Base-by-base conservation (phyloP, 495 filamentous ascomycete genomes). In the Hyaloscypha variabilis region DNA sequence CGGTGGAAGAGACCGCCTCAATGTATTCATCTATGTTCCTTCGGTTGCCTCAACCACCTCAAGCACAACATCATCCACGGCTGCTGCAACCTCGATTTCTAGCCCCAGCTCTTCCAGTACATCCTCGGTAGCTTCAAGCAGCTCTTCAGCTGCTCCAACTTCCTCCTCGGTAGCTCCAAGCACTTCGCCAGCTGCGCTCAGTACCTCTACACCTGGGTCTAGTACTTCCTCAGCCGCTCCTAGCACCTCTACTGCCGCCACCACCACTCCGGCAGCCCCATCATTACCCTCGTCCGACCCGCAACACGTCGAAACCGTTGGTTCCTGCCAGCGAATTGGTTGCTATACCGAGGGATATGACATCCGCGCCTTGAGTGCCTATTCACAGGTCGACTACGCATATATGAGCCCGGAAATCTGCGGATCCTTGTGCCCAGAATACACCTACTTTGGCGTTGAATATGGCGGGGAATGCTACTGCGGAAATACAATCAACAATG, bases 51-150 rank as follows among this genome's bases (percentile, higher is more conserved):
- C 51, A 23, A 58, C 52, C 36, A 39, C 21, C 54, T 63, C 53
- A 28, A 59, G 26, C 62, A 30, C 29, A 1, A 25, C 52, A 14
- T 58, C 53, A 17, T 58, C 62, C 31, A 23, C 31, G 23, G 19
- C 50, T 23, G 36, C 31, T 19, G 36, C 21, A 60, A 42, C 49
- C n/a, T n/a, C n/a, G n/a, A n/a, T n/a, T n/a, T n/a, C n/a, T n/a
- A n/a, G n/a, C n/a, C n/a, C n/a, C n/a, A 53, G 13, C 51, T 53
- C 51, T 8, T 24, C 51, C 14, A 51, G 49, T 24, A 24, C 56
- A 30, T 23, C 29, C 8, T 34, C 30, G 30, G 10, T 10, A 34
- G 30, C 4, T 36, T 39, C 21, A 36, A 11, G 4, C 10, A 58
- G 55, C 26, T 31, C 25, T 56, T 56, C 53, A 25, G 19, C 8